Base-by-base conservation (phyloP, 116 monocot genomes). In the Cymodocea nodosa region DNA sequence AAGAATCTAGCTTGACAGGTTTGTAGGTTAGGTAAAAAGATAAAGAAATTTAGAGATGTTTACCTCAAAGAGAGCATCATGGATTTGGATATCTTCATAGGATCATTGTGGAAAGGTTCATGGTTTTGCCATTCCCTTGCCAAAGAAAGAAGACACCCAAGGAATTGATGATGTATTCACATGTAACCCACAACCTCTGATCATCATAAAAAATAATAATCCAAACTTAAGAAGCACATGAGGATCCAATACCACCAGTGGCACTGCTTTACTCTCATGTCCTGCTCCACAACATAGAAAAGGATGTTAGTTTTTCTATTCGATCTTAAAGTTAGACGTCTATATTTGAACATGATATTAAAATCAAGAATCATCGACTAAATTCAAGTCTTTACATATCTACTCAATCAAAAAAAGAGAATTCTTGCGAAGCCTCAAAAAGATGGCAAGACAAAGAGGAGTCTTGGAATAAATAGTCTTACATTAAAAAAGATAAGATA, bases 231-330 rank as follows among this genome's bases (percentile, higher is more conserved):
- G 22, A 56, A 56, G 23, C 66, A 55, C 20, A 66, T 48, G 50
- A 77, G 52, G 55, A 70, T 70, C 77, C 70, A 81, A 50, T 70
- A 70, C 81, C 80, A 80, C 68, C 52, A 68, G 16, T 63, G 64
- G 23, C 73, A 57, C 35, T 58, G 12, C 64, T 58, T 68, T 23
- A 59, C 49, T 22, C 70, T 19, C 23, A 4, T 37, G 50, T 15
- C 76, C 76, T 81, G 73, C 52, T 19, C 9, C 57, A 15, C 11
- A n/a, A 39, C 20, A 65, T 17, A 49, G 51, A 6, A 59, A 55
- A 51, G 15, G 15, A 25, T 24, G 25, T 62, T 1, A 10, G 13
- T 65, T 23, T 35, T 23, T 14, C 5, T 62, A 3, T 0, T 0
- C 15, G 15, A 35, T 62, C 6, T 13, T 62, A 5, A 36, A 62